phyloP scores from a whole-genome alignment of 306 rosid species.

The Argentina anserina region DNA sequence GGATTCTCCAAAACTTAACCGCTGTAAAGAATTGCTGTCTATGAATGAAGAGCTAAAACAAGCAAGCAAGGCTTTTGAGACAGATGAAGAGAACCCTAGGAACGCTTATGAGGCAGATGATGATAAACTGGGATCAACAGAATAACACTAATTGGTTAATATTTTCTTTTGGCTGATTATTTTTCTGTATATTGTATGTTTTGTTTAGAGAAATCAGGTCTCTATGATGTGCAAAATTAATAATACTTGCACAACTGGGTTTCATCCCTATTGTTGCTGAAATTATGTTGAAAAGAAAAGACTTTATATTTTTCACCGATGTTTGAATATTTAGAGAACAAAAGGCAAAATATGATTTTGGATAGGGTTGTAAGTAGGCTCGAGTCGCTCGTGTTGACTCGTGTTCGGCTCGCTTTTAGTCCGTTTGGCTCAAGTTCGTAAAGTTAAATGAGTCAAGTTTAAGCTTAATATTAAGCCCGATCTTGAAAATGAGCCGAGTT shows the following conservation, averaged over 20 bases:
- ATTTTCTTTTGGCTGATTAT: neutral
- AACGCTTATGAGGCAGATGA: conserved; percentile 71
- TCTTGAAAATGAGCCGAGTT: too few species aligned
- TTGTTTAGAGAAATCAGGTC: neutral
- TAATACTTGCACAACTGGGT: neutral
- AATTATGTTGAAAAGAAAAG: too few species aligned
- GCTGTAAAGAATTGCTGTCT: conserved; percentile 72
- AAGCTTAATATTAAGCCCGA: too few species aligned
- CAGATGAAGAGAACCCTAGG: conserved; percentile 66
- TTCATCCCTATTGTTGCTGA: neutral
- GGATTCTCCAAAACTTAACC: conserved; percentile 81
- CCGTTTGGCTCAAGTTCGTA: too few species aligned
- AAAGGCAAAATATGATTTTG: too few species aligned
- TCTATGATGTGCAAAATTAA: neutral
- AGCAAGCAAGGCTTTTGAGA: conserved; percentile 86
- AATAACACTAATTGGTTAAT: neutral
- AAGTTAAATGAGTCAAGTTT: too few species aligned
- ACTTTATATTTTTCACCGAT: too few species aligned
- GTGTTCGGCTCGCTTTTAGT: too few species aligned
- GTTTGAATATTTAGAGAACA: too few species aligned
- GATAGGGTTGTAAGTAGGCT: too few species aligned
- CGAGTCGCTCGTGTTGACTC: too few species aligned
- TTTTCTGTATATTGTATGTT: neutral
- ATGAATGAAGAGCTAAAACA: conserved; percentile 94
- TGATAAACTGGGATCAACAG: conserved; percentile 31